Percentiles rank a stretch among this genome's conserved stretches.
Evolutionary conservation across 2,329 filamentous ascomycete genomes (phyloP).

Genomic region (Aspergillus hortae): DNA sequence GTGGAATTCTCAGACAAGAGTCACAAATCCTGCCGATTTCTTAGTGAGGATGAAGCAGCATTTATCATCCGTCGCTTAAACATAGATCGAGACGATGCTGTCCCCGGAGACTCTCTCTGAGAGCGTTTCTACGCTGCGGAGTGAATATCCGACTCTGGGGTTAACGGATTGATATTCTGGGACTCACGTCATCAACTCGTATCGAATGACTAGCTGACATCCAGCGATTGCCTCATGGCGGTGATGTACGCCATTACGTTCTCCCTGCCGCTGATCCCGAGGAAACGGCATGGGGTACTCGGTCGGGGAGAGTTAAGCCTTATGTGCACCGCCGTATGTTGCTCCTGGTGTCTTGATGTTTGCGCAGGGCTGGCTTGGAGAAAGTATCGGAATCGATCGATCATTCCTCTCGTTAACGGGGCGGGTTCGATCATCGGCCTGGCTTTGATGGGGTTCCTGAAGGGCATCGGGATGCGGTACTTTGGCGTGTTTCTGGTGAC

Average conservation of each 20-base stretch:
- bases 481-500: not conserved
- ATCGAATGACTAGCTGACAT: not conserved
- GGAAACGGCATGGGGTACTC: conserved; percentile 54
- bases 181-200: not conserved
- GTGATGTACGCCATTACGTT: conserved; percentile 71
- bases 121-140: not conserved
- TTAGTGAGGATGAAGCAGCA: conserved; percentile 38
- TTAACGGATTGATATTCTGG: not conserved
- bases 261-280: conserved; percentile 72
- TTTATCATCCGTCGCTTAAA: conserved; percentile 33
- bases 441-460: not conserved
- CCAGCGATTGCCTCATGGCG: conserved; percentile 56
- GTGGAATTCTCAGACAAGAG: conserved; percentile 36
- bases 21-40: conserved; percentile 31
- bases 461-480: not conserved
- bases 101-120: not conserved
- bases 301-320: not conserved
- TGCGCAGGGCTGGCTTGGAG: not conserved
- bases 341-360: not conserved
- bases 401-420: not conserved
- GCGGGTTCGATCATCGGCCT: not conserved
- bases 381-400: conserved; percentile 1
- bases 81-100: not conserved
- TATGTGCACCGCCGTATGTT: not conserved
- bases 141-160: not conserved